A percentile compares a stretch with the other conserved stretches of the same genome.
phyloP scores from a whole-genome alignment of 1,284 basidiomycete genomes.

The Pholiota adiposa region DNA sequence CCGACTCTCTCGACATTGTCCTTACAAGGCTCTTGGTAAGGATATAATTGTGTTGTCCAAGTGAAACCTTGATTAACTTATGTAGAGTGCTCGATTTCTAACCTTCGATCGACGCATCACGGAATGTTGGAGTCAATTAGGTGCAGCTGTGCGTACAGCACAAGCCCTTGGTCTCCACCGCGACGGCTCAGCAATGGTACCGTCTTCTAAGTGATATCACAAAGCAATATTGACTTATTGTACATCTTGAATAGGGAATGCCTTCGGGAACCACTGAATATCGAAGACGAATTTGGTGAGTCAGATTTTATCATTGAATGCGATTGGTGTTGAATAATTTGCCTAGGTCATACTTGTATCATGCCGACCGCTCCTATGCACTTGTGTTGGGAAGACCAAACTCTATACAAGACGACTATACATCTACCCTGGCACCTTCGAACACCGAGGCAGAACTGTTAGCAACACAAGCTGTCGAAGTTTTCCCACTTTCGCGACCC shows the following conservation, averaged over 20 bases:
- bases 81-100: conserved; percentile 88
- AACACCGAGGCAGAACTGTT: conserved; percentile 80
- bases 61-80: background rate
- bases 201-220: conserved; percentile 24
- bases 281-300: conserved; percentile 85
- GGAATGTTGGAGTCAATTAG: conserved; percentile 95
- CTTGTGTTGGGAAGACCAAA: conserved; percentile 90
- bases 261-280: conserved; percentile 87
- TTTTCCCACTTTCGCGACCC: conserved; percentile 68
- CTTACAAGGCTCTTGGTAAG: conserved; percentile 83
- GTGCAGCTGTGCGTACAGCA: conserved; percentile 90
- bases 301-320: background rate
- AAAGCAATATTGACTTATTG: background rate
- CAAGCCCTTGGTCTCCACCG: conserved; percentile 94
- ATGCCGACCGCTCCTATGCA: conserved; percentile 92
- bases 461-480: conserved; percentile 43
- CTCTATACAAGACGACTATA: conserved; percentile 86
- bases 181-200: conserved; percentile 85
- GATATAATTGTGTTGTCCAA: conserved; percentile 5
- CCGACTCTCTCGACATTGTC: conserved; percentile 90
- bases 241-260: conserved; percentile 53
- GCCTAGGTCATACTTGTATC: conserved; percentile 87
- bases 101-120: conserved; percentile 89
- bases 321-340: background rate
- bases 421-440: conserved; percentile 80